Evolutionary conservation across 169 alveolate genomes (phyloP), one percentile per base, ranked within the genome.

Genomic region (Babesia microti): DNA sequence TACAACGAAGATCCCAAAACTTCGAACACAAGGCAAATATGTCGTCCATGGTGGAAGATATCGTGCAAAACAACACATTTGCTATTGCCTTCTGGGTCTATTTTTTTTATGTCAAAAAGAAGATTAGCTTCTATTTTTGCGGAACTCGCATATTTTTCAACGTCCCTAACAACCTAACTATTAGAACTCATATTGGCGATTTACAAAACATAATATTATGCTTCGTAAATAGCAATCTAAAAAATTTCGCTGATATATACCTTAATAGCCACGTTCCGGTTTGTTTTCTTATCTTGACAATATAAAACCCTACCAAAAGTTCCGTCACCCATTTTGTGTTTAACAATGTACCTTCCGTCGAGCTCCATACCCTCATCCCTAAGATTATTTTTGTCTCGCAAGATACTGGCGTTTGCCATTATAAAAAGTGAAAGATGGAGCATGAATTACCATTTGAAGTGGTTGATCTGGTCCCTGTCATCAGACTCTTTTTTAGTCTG

Each of bases 291-390:
- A 59, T 85, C 90, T 30, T 87, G 84, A 41, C 94, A 86, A 40
- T 79, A 82, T 19, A 92, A 73, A 26, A 91, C 97, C 59, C 98
- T 66, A n/a, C 99, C 99, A 65, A 95, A 95, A 6, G 98, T 93
- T 15, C 99, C 99, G 49, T 92, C 98, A 6, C 97, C 95, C 57
- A 93, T 74, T 49, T 83, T 73, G 44, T 81, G 66, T 44, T 69
- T 50, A 41, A 94, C 88, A 50, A 72, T 59, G 75, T 89, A 91
- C 30, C 81, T 32, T 30, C 69, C 81, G 44, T 68, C 75, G 24
- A 86, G 48, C 18, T 50, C 5, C 81, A 68, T 52, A 14, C 79
- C 89, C 40, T 47, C 47, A 47, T 75, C 71, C 89, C 87, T n/a
- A n/a, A n/a, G n/a, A n/a, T n/a, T n/a, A n/a, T n/a, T n/a, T n/a